Percentiles rank a stretch among this genome's conserved stretches.
phyloP scores from a whole-genome alignment of 306 rosid genomes.

The Rosa lucieae region DNA sequence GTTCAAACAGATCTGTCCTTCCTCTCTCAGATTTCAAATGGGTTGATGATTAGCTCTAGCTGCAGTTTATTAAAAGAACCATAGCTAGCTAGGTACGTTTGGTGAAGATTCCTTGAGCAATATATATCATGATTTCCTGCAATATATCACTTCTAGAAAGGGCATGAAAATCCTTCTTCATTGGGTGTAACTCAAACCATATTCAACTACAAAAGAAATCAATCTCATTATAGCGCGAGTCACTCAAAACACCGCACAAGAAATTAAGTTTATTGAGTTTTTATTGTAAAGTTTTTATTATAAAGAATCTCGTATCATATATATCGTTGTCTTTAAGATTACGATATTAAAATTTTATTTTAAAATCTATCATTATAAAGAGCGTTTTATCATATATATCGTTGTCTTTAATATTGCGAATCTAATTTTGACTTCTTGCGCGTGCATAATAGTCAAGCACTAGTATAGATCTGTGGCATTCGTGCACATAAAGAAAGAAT shows the following conservation, averaged over 20 bases:
- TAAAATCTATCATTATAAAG: too few species aligned
- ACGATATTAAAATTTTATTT: background rate
- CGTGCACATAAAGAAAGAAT: conserved; percentile 2
- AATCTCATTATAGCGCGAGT: background rate
- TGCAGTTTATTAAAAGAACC: background rate
- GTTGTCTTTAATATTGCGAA: background rate
- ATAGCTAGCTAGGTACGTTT: background rate
- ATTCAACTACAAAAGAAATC: background rate
- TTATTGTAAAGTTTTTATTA: background rate
- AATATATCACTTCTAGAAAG: background rate
- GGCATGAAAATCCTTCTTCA: background rate
- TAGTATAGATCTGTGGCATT: conserved; percentile 5
- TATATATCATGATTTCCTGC: background rate
- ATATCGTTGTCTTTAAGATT: background rate
- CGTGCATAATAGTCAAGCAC: conserved; percentile 5
- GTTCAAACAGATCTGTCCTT: conserved; percentile 10
- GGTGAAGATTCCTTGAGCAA: conserved; percentile 18
- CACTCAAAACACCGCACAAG: background rate
- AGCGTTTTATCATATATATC: background rate
- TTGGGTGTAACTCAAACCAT: background rate
- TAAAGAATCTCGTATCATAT: background rate
- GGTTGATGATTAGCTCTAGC: conserved; percentile 23
- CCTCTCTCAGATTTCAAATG: conserved; percentile 3
- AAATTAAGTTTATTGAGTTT: background rate
- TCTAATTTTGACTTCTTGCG: background rate